A percentile compares a stretch with the other conserved stretches of the same genome.
Evolutionary conservation across 805 yeast genomes (phyloP).

Genomic region (Wickerhamomyces bovis): DNA sequence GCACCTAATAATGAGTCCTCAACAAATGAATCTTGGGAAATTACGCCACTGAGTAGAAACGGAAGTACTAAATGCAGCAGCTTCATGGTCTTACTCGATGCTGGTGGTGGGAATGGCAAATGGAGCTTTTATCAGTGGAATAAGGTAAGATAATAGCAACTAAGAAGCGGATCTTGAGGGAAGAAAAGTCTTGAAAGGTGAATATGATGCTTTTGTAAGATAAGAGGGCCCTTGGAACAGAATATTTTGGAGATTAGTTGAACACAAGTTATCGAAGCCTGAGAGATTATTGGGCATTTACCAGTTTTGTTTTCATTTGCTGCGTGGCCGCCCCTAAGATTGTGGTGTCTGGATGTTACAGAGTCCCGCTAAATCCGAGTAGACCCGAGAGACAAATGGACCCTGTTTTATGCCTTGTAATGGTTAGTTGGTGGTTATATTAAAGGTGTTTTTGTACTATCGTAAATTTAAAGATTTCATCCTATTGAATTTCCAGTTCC

Average conservation of each 20-base stretch:
- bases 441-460: too few species aligned
- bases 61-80: neutral
- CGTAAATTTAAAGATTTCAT: too few species aligned
- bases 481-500: constrained; percentile 5
- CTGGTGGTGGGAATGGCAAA: neutral
- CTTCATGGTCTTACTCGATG: neutral
- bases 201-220: too few species aligned
- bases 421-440: neutral
- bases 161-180: neutral
- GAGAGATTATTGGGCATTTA: too few species aligned
- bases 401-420: neutral
- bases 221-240: too few species aligned
- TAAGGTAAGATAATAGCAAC: neutral
- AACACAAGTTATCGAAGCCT: too few species aligned
- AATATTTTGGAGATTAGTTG: too few species aligned
- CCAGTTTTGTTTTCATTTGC: neutral
- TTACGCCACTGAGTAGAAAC: neutral
- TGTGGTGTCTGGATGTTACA: neutral
- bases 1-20: neutral
- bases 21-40: constrained; percentile 1
- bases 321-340: neutral
- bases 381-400: neutral
- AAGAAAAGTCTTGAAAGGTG: too few species aligned
- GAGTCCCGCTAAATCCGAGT: neutral
- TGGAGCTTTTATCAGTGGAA: neutral